Base-by-base conservation (phyloP, 192 early-diverging fungal species). In the Coemansia sp. region DNA sequence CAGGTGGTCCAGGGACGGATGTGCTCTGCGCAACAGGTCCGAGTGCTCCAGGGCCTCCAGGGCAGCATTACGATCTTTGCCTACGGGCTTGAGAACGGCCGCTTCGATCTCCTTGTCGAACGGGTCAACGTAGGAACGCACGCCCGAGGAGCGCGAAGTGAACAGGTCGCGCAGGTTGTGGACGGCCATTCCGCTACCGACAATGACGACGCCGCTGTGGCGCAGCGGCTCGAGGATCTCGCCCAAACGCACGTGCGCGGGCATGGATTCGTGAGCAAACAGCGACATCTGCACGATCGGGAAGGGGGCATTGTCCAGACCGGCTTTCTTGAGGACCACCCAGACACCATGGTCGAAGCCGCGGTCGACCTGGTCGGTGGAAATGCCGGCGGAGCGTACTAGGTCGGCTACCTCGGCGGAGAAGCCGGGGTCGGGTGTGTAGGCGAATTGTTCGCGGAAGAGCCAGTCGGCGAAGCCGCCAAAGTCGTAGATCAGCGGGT, bases 261-360 rank as follows among this genome's bases (percentile, higher is more conserved):
- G 59, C 56, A 84, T 80, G 3, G 70, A 75, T 39, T 85, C 80
- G 42, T 80, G 67, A 14, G 52, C 53, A 25, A 64, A 80, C 2
- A 82, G 63, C n/a, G 84, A 86, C 27, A 88, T 66, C 50, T 86
- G 83, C 10, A 84, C 60, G 45, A 88, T 78, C 0, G 86, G 86
- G 46, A 88, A 78, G 9, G 67, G 66, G 20, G 60, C 57, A 11
- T 76, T 65, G 1, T 64, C 70, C 34, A 78, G 58, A 9, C 85
- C 68, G n/a, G 83, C 83, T 14, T 81, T 66, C 29, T 86, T 79
- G 20, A 86, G 48, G 4, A 81, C 83, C 0, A 86, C 82, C 86
- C 86, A 88, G 2, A 80, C 78, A 18, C 86, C 86, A 45, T 88
- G 86, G 40, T 88, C 86, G 18, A 83, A 68, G 3, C 86, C 86